Evolutionary conservation across 768 basidiomycete species (phyloP).

Genomic region (Leccinellum luteum): DNA sequence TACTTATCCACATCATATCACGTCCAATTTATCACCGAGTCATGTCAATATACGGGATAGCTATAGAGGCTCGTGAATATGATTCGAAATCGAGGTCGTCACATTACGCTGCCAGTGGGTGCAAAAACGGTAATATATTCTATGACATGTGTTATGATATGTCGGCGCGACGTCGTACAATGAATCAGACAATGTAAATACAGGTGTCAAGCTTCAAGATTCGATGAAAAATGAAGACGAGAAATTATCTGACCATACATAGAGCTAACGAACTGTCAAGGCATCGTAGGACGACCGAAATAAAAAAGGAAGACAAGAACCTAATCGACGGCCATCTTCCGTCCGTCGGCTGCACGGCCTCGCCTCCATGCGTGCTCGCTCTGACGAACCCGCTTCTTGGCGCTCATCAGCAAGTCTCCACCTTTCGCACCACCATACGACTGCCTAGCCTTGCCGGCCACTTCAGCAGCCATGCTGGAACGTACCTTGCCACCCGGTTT

Average conservation of each 20-base stretch:
- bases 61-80: background rate
- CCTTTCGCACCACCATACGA: slow-evolving; percentile 26
- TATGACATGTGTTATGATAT: background rate
- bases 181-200: slow-evolving; percentile 1
- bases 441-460: slow-evolving; percentile 23
- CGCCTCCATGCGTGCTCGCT: slow-evolving; percentile 67
- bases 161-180: slow-evolving; percentile 6
- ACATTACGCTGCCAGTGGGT: background rate
- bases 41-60: background rate
- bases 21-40: background rate
- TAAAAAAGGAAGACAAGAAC: background rate
- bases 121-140: background rate
- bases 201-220: background rate
- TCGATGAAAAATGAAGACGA: background rate
- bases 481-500: slow-evolving; percentile 34
- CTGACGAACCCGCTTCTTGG: slow-evolving; percentile 72
- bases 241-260: slow-evolving; percentile 14
- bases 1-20: background rate
- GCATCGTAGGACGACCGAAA: background rate
- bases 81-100: background rate
- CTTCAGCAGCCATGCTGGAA: slow-evolving; percentile 51
- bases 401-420: slow-evolving; percentile 52
- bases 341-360: slow-evolving; percentile 37
- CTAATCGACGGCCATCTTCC: slow-evolving; percentile 16
- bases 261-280: slow-evolving; percentile 6